Base-by-base conservation (phyloP, 257 asterid genomes). In the Ajuga chamaepitys region DNA sequence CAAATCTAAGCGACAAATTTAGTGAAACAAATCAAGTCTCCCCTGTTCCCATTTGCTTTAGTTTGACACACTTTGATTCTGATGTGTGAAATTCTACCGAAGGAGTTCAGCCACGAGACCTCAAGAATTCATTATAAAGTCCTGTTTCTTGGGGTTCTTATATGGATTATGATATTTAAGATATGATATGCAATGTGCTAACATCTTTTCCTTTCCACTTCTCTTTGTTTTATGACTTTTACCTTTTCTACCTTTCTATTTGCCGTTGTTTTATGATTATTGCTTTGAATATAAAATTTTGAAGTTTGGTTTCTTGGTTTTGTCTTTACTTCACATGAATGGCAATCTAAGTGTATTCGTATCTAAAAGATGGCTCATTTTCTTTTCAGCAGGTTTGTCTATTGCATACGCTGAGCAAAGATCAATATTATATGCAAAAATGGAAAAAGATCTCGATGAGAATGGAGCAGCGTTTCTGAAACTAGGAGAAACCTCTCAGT, bases 401-500 rank as follows among this genome's bases (percentile, higher is more conserved):
- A 63, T 69, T 67, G 71, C 95, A 8, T 26, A 80, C 72, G 74
- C 85, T 16, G 95, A 86, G 71, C 78, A 78, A 58, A 87, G 99
- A 79, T 83, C 83, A 5, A 72, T 74, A 44, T 76, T 94, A 48
- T 94, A 90, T 50, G 81, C 83, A 17, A 79, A 86, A 71, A 75
- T 94, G 95, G 91, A 83, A 2, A 83, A 77, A 70, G 98, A 91
- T 68, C 76, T 94, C 82, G 88, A 82, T 52, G 92, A 83, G 74
- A 88, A 83, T 26, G 96, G 98, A 53, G 95, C 98, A 67, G 74
- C 67, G 68, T 94, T 94, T 78, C 86, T 94, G 56, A 81, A 77
- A 55, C 86, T 81, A 47, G 99, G 98, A 47, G 81, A 90, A 79
- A 90, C 97, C 69, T 90, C 99, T 54, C 99, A 94, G 82, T 90